These are phyloP conservation scores for Paragyromitra xinjiangensis DNA, from an alignment of 495 filamentous ascomycete species.

Conservation along the genomic window DNA sequence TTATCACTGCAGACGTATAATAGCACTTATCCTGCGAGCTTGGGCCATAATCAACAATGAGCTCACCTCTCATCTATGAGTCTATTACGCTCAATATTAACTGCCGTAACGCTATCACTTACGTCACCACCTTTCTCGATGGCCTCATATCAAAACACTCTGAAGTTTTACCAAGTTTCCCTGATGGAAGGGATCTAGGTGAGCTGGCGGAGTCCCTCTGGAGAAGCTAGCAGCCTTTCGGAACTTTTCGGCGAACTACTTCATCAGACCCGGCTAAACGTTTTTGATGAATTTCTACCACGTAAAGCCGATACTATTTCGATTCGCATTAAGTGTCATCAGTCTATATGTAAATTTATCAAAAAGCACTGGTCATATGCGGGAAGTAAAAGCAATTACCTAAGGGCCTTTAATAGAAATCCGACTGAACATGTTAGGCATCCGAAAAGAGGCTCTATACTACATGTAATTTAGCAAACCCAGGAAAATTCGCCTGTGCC, in stretches of 20 bases:
- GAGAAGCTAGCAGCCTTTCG: background rate
- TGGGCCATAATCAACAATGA: no score
- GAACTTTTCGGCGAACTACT: no score
- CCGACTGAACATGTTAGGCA: background rate
- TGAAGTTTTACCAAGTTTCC: background rate
- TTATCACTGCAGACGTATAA: constrained; percentile 12
- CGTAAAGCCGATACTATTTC: background rate
- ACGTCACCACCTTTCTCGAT: background rate
- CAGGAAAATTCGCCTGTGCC: background rate
- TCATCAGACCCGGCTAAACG: constrained; percentile 8
- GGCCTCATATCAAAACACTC: background rate
- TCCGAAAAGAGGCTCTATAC: background rate
- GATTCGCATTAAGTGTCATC: background rate
- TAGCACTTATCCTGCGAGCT: background rate
- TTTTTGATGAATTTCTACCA: constrained; percentile 12
- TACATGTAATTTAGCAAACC: background rate
- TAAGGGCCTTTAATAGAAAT: background rate
- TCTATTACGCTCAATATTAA: no score
- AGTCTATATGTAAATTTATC: constrained; percentile 7
- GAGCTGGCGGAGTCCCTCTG: background rate
- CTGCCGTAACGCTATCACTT: background rate
- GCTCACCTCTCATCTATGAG: no score
- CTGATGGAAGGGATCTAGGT: background rate
- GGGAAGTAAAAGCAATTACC: background rate
- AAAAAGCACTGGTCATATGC: constrained; percentile 22